Base-by-base conservation (phyloP, 140 eudicot genomes). In the Cichorium intybus region DNA sequence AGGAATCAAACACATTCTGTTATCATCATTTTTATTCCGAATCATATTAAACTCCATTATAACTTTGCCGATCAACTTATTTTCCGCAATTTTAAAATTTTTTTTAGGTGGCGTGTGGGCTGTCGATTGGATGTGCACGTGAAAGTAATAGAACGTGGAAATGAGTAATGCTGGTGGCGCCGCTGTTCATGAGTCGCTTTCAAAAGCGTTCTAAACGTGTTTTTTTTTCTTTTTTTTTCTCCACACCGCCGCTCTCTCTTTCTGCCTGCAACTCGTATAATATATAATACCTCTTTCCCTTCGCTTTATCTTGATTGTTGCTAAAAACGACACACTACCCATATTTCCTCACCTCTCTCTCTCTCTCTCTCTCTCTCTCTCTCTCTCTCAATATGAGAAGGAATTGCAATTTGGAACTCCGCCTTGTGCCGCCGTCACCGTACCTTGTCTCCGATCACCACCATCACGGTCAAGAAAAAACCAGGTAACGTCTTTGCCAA, bases 401-500 rank as follows among this genome's bases (percentile, higher is more conserved):
- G 41, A 81, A 77, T 61, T 81, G 87, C 49, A 75, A 78, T 37
- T 53, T 83, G 73, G 83, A 79, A 43, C 89, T 83, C 57, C 72
- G 85, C 26, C 83, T 79, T 23, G 78, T 80, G 49, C 79, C 85
- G 34, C 83, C 89, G 27, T 72, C 83, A 2, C 69, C 80, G 0
- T 51, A 24, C 63, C 11, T 27, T 56, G 62, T 63, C 35, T 69
- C 76, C 60, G 56, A 60, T 43, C 68, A 73, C 18, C 22, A 33
- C 50, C 71, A 52, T 60, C 46, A 58, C 33, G 43, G 18, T 72
- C 77, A 41, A 50, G 33, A 70, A 48, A 35, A 61, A 7, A 22
- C 45, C 33, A 43, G 53, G 72, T 72, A 72, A 33, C 52, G 8
- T 18, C 4, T 27, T 14, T 70, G 2, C 23, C 7, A 4, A 1